phyloP scores from a whole-genome alignment of 2,329 filamentous ascomycete species.

The Pseudopyrenochaeta lycopersici region DNA sequence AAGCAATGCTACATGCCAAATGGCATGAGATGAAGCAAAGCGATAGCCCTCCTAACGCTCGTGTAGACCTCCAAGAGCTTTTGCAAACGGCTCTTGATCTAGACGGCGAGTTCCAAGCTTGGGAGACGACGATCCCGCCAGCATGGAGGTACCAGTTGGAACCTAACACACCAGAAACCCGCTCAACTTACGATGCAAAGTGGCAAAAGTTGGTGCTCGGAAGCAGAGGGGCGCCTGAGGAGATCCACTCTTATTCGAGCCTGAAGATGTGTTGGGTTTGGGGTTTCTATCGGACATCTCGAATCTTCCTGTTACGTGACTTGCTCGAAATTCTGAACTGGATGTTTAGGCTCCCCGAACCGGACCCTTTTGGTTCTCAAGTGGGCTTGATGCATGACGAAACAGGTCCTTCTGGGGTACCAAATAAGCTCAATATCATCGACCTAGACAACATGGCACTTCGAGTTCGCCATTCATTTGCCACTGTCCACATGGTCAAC shows the following conservation, averaged over 20 bases:
- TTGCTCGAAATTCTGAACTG: slow-evolving; percentile 42
- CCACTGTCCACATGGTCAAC: slow-evolving; percentile 29
- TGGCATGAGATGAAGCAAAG: slow-evolving; percentile 39
- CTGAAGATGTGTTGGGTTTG: slow-evolving; percentile 38
- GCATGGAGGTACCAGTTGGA: slow-evolving; percentile 29
- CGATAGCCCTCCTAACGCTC: slow-evolving; percentile 20
- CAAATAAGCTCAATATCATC: slow-evolving; percentile 3
- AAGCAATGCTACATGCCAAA: slow-evolving; percentile 32
- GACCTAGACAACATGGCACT: slow-evolving; percentile 24
- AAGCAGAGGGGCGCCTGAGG: slow-evolving; percentile 32
- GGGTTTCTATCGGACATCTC: slow-evolving; percentile 40
- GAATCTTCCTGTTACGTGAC: slow-evolving; percentile 39
- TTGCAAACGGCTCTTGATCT: slow-evolving; percentile 34
- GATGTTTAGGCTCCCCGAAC: slow-evolving; percentile 36
- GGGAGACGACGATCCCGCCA: slow-evolving; percentile 30
- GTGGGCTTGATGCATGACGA: background rate
- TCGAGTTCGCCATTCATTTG: slow-evolving; percentile 22
- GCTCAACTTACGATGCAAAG: slow-evolving; percentile 26
- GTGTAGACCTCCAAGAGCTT: slow-evolving; percentile 28
- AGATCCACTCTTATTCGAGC: slow-evolving; percentile 35
- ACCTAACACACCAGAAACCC: slow-evolving; percentile 32
- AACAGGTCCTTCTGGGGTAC: background rate
- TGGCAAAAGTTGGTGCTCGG: slow-evolving; percentile 34
- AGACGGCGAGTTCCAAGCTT: slow-evolving; percentile 34
- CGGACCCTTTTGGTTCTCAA: background rate